A percentile compares a stretch with the other conserved stretches of the same genome.
Conservation (phyloP, 352 stramenopile species). For the Pythium vanterpoolii region DNA sequence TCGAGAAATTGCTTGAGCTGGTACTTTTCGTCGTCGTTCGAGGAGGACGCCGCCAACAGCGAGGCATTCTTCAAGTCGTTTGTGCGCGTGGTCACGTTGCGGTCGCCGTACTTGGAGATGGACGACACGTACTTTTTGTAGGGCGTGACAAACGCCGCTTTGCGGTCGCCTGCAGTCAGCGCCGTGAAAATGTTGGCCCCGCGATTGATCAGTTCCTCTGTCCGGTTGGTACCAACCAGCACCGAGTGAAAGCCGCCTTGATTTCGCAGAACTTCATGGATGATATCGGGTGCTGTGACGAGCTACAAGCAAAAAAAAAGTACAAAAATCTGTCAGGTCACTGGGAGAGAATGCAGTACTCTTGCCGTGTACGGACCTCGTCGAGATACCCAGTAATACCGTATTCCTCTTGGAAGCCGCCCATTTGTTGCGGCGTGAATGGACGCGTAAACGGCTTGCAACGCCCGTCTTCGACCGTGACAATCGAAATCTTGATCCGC, state of each 20-base stretch:
- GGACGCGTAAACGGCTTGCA: constrained; percentile 51
- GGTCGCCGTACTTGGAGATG: constrained; percentile 84
- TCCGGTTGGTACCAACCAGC: constrained; percentile 65
- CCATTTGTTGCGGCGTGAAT: constrained; percentile 58
- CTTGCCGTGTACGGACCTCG: constrained; percentile 35
- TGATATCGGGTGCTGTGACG: constrained; percentile 75
- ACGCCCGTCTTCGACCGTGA: constrained; percentile 62
- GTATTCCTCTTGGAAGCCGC: constrained; percentile 41
- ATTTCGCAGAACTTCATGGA: constrained; percentile 70
- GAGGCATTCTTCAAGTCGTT: constrained; percentile 74
- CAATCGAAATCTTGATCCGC: constrained; percentile 59
- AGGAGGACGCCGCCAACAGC: constrained; percentile 63
- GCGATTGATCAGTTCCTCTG: constrained; percentile 75
- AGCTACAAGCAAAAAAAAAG: constrained; percentile 31
- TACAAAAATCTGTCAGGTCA: not conserved
- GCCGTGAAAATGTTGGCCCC: constrained; percentile 60
- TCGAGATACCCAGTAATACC: constrained; percentile 78
- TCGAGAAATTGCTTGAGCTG: constrained; percentile 56
- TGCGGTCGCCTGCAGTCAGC: constrained; percentile 53
- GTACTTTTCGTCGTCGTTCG: constrained; percentile 74
- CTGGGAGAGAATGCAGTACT: not conserved
- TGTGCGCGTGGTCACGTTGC: constrained; percentile 80
- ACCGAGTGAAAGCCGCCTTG: constrained; percentile 78
- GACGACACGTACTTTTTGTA: constrained; percentile 87
- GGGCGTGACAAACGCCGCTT: constrained; percentile 74